Base-by-base conservation (phyloP, 129 eudicot species). In the Glebionis coronaria region DNA sequence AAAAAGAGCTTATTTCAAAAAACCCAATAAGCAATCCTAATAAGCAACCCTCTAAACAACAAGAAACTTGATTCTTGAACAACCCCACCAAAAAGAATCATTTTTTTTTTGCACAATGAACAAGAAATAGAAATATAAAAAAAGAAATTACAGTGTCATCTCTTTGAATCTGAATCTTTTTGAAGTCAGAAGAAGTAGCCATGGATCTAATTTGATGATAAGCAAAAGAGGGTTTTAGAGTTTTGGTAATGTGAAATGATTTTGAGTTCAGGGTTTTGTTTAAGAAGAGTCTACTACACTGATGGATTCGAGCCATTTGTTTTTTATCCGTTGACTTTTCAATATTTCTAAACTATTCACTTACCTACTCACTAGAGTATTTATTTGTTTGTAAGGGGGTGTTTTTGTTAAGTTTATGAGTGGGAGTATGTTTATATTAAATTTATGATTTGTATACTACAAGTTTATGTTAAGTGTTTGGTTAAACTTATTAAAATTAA, bases 91-190 rank as follows among this genome's bases (percentile, higher is more conserved):
- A 3, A 5, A 5, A 57, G 19, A 13, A 28, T 49, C 16, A 14
- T 5, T 13, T 1, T 35, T 5, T 2, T 8, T 9, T 8, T 1
- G 8, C 7, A 19, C 12, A 19, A 7, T 11, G 5, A n/a, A n/a
- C 25, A 23, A 0, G 25, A 44, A 3, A 44, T 13, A 44, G 50
- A 44, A 44, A 44, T 44, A 13, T 12, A 31, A 29, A 35, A 31
- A 2, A 35, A 42, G 13, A 47, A 59, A 77, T 74, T 15, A 90
- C 96, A 27, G 82, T 83, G 79, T 83, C 85, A 68, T 78, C 98
- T 68, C 96, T 78, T 56, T 85, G 88, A 84, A 91, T 88, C 75
- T 83, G 83, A 56, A 88, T 69, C 80, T 91, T 91, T 67, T 85
- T 79, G 79, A 88, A 72, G 14, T 59, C 82, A 38, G 85, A 78